These are phyloP conservation scores for Penicillium hesseltinei DNA, from an alignment of 2,329 filamentous ascomycete genomes.

Conservation along the genomic window DNA sequence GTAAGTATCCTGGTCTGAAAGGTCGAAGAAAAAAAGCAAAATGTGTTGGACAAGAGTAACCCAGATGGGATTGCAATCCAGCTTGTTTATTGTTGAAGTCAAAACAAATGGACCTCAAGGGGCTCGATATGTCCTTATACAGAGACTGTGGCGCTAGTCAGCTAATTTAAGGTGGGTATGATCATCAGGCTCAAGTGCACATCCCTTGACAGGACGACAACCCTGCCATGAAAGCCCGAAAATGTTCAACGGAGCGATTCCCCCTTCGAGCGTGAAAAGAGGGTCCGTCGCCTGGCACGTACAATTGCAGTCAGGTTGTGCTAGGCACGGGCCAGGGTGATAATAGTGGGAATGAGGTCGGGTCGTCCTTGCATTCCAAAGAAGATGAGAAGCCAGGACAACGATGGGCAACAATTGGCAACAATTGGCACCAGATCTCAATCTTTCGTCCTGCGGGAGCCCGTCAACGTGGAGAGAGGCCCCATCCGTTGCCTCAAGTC, in stretches of 20 bases:
- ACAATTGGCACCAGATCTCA: conserved; percentile 29
- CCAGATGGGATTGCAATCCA: conserved; percentile 22
- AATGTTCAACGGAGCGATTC: conserved; percentile 14
- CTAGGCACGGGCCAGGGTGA: conserved; percentile 25
- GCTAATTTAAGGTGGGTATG: conserved; percentile 18
- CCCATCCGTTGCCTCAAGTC: conserved; percentile 25
- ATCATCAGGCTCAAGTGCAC: conserved; percentile 19
- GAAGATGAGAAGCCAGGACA: conserved; percentile 24
- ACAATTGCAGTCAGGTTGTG: conserved; percentile 11
- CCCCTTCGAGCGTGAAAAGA: conserved; percentile 29
- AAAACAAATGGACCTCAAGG: conserved; percentile 22
- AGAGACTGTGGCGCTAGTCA: conserved; percentile 19
- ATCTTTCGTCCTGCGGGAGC: conserved; percentile 26
- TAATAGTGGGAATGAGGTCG: conserved; percentile 27
- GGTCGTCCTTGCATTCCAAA: conserved; percentile 42
- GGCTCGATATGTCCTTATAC: conserved; percentile 35
- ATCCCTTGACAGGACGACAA: conserved; percentile 33
- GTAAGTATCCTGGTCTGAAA: conserved; percentile 12
- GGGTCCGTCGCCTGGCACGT: conserved; percentile 24
- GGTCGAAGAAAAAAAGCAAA: conserved; percentile 20
- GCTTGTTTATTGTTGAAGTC: conserved; percentile 9
- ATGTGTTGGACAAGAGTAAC: conserved; percentile 20
- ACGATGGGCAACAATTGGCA: conserved; percentile 20
- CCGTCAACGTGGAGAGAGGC: conserved; percentile 37
- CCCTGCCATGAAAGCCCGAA: conserved; percentile 20